Evolutionary conservation across 805 yeast genomes (phyloP), one percentile per base, ranked within the genome.

Genomic region (Candida orba): DNA sequence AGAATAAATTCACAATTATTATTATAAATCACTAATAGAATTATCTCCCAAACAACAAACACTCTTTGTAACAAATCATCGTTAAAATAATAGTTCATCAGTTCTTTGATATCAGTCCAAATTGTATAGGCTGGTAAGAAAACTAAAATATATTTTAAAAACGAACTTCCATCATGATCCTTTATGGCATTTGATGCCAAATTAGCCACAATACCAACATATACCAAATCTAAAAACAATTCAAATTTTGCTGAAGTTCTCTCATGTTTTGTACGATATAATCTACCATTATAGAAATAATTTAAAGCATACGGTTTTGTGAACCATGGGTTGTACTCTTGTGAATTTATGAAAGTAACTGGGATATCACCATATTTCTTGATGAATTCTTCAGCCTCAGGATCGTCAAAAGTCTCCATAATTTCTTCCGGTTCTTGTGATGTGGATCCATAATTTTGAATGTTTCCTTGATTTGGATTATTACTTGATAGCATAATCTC

Each of bases 41-140:
- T 53, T 49, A 79, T 58, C 15, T 73, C 67, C 83, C 82, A 77
- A 17, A 78, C 48, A 15, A 79, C 68, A 53, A 71, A 75, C 0
- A 64, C 8, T 43, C 72, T 69, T 54, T 81, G 86, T 4, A 75
- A 53, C 40, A 79, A 57, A 58, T 81, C 85, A 51, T 78, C 81
- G 45, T 66, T 76, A 55, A 72, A 80, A 59, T 77, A 79, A 53
- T 76, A 78, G 58, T 80, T 78, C 70, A 78, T 76, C 52, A 79
- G 69, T 45, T 78, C 84, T 52, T 77, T 75, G 45, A 79, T 64
- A 52, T 79, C 84, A n/a, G 70, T 58, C 85, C 86, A 80, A 20
- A 79, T 74, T 18, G 70, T 71, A 76, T 78, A 81, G n/a, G 78
- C 71, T 0, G 83, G 84, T 17, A 74, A 40, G 44, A 78, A 79